Conservation (phyloP, 192 early-diverging fungal species). For the Podila horticola region DNA sequence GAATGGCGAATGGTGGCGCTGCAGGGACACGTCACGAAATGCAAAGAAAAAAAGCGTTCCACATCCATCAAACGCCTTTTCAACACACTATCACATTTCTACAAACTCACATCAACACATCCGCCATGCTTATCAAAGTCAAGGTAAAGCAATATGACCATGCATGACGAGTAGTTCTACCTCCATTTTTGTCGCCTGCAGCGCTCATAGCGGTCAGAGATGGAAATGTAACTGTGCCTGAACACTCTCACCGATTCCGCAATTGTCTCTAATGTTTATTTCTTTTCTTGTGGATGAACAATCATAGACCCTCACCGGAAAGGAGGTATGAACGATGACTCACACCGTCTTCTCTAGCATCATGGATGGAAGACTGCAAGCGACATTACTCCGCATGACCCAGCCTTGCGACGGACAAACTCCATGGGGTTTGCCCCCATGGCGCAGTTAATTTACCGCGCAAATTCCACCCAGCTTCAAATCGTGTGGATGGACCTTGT, state of each 20-base stretch:
- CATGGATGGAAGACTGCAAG: neutral
- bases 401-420: too few relatives aligned
- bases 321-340: conserved; percentile 69
- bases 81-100: neutral
- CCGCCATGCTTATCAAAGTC: conserved; percentile 79
- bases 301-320: conserved; percentile 85
- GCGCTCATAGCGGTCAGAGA: too few relatives aligned
- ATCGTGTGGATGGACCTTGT: too few relatives aligned
- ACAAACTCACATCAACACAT: conserved; percentile 5
- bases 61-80: neutral
- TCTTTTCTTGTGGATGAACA: conserved; percentile 4
- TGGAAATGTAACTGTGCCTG: too few relatives aligned
- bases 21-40: conserved; percentile 26
- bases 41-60: too few relatives aligned
- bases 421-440: neutral
- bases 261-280: neutral
- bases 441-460: conserved; percentile 3
- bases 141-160: conserved; percentile 60
- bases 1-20: neutral
- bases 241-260: neutral
- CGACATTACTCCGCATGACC: too few relatives aligned
- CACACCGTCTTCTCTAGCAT: neutral
- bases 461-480: too few relatives aligned
- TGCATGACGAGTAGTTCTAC: neutral
- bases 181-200: too few relatives aligned